Base-by-base conservation (phyloP, 2,329 filamentous ascomycete species). In the Colletotrichum cuscutae region DNA sequence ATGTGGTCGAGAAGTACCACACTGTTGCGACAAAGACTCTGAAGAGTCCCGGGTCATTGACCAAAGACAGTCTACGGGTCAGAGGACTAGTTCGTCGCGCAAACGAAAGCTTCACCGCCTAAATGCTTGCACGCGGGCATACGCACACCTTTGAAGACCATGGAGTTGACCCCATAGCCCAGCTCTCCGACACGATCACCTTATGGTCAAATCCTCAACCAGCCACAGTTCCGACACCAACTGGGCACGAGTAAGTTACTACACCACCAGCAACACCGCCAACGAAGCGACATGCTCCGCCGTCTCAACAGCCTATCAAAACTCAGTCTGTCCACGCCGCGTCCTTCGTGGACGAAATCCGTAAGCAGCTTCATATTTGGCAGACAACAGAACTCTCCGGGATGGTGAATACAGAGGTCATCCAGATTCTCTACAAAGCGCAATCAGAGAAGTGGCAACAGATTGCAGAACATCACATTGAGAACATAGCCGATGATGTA, bases 391-490 rank as follows among this genome's bases (percentile, higher is more conserved):
- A 81, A 8, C 79, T 84, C 0, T 77, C 79, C 0, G 81, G 81
- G 0, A 73, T 83, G 8, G 54, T 80, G 13, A 81, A 83, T 58
- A 80, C 81, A 0, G 75, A 78, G 0, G 76, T 82, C 1, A 77
- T 82, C 22, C 76, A 74, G 2, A 74, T 74, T 0, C 76, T 84
- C 5, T 82, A 80, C 57, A 75, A 71, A 26, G 73, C 75, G 28
- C 82, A 83, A 58, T 81, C 81, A 0, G 58, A 72, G 4, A 78
- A 78, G n/a, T 84, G 82, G 82, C 54, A 74, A 1, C 30, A 11
- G 0, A 75, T 83, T 1, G 77, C 79, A 0, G 42, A 72, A 4
- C 3, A 57, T 0, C 79, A 84, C 32, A 73, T 84, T 0, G 2
- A 68, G 0, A 42, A 22, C 1, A 74, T 83, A 1, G 68, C 76